phyloP scores from a whole-genome alignment of 1,284 basidiomycete genomes.

The Prillingera fragicola region DNA sequence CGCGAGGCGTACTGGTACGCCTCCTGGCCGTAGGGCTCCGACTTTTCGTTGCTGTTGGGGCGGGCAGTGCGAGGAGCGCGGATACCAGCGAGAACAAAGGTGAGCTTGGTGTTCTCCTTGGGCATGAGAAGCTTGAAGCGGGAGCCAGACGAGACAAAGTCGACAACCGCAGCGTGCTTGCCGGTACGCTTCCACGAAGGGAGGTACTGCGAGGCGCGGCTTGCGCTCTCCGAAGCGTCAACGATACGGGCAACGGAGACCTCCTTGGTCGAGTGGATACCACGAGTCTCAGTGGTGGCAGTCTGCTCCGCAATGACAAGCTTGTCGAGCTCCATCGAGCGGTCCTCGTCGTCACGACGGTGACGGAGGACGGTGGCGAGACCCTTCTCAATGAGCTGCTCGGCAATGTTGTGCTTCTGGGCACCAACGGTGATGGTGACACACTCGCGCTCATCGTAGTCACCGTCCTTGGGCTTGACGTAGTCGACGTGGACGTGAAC shows the following conservation, averaged over 20 bases:
- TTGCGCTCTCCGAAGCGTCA: conserved; percentile 83
- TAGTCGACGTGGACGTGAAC: conserved; percentile 82
- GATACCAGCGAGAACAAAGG: conserved; percentile 80
- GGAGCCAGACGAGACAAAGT: conserved; percentile 88
- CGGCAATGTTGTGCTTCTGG: conserved; percentile 76
- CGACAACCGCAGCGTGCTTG: conserved; percentile 75
- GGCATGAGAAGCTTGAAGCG: conserved; percentile 89
- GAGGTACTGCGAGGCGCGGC: conserved; percentile 75
- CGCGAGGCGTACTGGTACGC: conserved; percentile 72
- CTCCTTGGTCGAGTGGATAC: conserved; percentile 91
- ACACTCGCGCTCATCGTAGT: conserved; percentile 87
- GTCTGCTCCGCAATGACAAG: conserved; percentile 88
- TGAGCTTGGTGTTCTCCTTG: conserved; percentile 85
- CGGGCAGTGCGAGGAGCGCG: conserved; percentile 76
- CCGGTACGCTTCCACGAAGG: conserved; percentile 88
- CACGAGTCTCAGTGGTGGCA: conserved; percentile 70
- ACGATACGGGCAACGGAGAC: conserved; percentile 59
- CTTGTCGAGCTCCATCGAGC: conserved; percentile 89
- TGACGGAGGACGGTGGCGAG: conserved; percentile 85
- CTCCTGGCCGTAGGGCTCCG: conserved; percentile 82
- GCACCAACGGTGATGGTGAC: conserved; percentile 80
- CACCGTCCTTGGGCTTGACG: conserved; percentile 82
- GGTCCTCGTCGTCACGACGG: conserved; percentile 88
- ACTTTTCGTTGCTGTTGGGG: conserved; percentile 70
- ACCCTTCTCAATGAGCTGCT: conserved; percentile 88